phyloP scores from a whole-genome alignment of 1,284 basidiomycete species.

The Ganoderma lingzhi region DNA sequence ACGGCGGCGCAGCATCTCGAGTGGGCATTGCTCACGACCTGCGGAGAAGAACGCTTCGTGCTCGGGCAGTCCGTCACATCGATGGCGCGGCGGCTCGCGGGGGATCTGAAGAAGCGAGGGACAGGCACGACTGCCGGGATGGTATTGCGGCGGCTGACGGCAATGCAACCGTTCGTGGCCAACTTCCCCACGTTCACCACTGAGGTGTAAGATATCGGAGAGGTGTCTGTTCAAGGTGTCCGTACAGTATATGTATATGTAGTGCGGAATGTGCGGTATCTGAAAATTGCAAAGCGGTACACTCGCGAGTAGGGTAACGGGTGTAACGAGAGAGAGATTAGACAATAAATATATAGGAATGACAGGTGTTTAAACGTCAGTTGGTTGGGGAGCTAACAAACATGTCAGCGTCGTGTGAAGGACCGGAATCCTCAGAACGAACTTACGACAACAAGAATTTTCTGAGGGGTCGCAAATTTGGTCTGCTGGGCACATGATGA shows the following conservation, averaged over 20 bases:
- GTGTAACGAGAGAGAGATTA: conserved; percentile 4
- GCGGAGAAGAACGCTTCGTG: conserved; percentile 54
- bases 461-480: conserved; percentile 72
- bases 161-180: conserved; percentile 70
- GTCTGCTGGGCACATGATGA: conserved; percentile 62
- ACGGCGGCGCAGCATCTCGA: conserved; percentile 74
- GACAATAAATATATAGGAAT: conserved; percentile 12
- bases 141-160: conserved; percentile 64
- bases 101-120: conserved; percentile 61
- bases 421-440: conserved; percentile 12
- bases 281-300: neutral
- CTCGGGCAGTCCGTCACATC: conserved; percentile 68
- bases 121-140: conserved; percentile 57
- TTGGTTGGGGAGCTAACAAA: conserved; percentile 54
- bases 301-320: neutral
- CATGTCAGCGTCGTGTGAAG: conserved; percentile 13
- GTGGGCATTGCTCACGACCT: conserved; percentile 63
- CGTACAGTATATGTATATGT: neutral
- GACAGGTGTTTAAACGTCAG: conserved; percentile 44
- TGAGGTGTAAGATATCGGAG: conserved; percentile 35
- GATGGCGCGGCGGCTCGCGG: conserved; percentile 68
- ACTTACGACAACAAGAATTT: conserved; percentile 84
- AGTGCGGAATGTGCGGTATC: neutral
- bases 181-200: conserved; percentile 77
- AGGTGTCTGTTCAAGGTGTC: neutral